phyloP scores from a whole-genome alignment of 805 yeast genomes.

The Starmerella bombicola region DNA sequence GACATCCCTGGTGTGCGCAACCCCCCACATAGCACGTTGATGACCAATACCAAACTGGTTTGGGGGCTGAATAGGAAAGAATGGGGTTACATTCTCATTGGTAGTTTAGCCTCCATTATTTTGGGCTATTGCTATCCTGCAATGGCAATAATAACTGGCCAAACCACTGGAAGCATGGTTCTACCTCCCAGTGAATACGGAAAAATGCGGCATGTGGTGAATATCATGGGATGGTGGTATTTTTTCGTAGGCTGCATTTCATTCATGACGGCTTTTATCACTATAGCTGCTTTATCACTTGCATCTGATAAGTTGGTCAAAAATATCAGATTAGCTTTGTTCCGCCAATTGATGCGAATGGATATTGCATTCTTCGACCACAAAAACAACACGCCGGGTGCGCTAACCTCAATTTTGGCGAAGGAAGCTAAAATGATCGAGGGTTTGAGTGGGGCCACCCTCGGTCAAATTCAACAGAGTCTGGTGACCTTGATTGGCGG shows the following conservation, averaged over 20 bases:
- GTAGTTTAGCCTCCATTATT: background rate
- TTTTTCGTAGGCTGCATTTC: background rate
- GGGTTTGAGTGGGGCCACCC: background rate
- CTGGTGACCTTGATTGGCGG: background rate
- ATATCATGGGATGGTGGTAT: background rate
- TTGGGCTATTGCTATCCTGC: slow-evolving; percentile 1
- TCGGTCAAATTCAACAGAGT: slow-evolving; percentile 1
- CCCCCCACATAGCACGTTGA: background rate
- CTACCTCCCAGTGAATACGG: background rate
- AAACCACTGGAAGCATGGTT: slow-evolving; percentile 1
- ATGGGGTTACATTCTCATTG: background rate
- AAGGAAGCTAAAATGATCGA: background rate
- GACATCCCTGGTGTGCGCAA: background rate
- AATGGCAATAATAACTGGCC: background rate
- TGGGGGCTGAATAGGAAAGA: background rate
- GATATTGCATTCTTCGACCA: slow-evolving; percentile 1
- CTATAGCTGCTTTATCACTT: background rate
- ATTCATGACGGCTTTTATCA: background rate
- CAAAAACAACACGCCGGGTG: background rate
- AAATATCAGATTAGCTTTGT: background rate
- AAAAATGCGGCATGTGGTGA: background rate
- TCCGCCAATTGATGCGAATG: background rate
- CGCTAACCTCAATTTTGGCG: background rate
- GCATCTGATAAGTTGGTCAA: background rate
- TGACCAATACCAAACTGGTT: background rate